Evolutionary conservation across 495 filamentous ascomycete species (phyloP), one percentile per base, ranked within the genome.

Genomic region (Podospora pseudocomata): DNA sequence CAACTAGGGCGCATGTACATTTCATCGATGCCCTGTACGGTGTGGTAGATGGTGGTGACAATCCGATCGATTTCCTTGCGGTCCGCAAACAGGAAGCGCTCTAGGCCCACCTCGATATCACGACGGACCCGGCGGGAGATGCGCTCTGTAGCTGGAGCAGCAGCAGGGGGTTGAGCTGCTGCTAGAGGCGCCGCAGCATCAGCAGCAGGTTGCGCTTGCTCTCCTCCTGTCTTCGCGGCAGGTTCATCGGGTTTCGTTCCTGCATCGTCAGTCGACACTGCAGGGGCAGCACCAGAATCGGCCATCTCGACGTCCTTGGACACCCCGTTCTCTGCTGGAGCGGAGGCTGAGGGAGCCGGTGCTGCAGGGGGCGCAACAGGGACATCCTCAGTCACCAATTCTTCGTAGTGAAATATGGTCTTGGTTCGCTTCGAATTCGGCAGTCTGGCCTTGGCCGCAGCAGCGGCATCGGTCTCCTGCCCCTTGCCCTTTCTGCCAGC

Each of bases 31-130:
- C 86, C 82, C 63, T 91, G 86, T 61, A 99, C 89, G 0, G 90
- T 87, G 39, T 89, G 87, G 79, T 97, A 91, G 64, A 98, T 88
- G 44, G 90, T 87, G 65, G 91, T 89, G 0, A 91, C 92, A 66
- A 98, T 90, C 56, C 86, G 85, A 68, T 94, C 89, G 4, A 98
- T 82, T 55, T 96, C 88, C 0, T 85, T 84, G 60, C 87, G 86
- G 60, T 85, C 89, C 0, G 92, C 90, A 56, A 92, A 90, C 69
- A 90, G 85, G 80, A 99, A 97, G 54, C 95, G 86, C 81, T 97
- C 95, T 27, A 88, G 80, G 7, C 95, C 93, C 59, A 98, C 87
- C 73, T 96, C 92, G 63, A 97, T 89, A 65, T 96, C 92, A 34
- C 87, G 84, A 53, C 89, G 82, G 57, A 88, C 80, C 39, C 80